Evolutionary conservation across 2,329 filamentous ascomycete species (phyloP).

Genomic region (Cladophialophora psammophila): DNA sequence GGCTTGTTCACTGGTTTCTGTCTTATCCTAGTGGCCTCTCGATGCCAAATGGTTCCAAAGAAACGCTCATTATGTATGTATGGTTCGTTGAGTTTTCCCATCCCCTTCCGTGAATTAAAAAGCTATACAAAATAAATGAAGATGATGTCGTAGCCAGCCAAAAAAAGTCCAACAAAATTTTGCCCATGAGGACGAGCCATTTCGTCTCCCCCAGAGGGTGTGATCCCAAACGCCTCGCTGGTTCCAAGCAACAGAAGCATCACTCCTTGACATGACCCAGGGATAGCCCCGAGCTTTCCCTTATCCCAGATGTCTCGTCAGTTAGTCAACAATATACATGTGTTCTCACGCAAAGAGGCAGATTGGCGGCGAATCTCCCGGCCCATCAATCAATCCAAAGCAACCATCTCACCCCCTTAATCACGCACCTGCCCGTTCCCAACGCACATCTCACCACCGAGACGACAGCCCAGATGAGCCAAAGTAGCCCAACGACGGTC

Average conservation of each 20-base stretch:
- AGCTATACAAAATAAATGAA: constrained; percentile 2
- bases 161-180: neutral
- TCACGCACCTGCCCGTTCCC: constrained; percentile 66
- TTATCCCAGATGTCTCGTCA: neutral
- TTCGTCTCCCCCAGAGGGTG: neutral
- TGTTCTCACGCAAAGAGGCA: neutral
- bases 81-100: neutral
- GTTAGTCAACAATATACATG: neutral
- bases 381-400: constrained; percentile 67
- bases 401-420: constrained; percentile 75
- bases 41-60: neutral
- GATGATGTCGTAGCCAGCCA: neutral
- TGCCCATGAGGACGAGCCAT: neutral
- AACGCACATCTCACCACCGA: constrained; percentile 73
- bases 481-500: constrained; percentile 86
- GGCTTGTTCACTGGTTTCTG: neutral
- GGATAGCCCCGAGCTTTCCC: neutral
- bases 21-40: neutral
- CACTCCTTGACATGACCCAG: neutral
- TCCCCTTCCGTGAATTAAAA: constrained; percentile 8
- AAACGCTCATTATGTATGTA: neutral
- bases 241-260: neutral
- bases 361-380: neutral
- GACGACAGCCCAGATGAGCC: constrained; percentile 92
- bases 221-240: constrained; percentile 1